Conservation (phyloP, 179 eudicot genomes). For the Vitellaria paradoxa region DNA sequence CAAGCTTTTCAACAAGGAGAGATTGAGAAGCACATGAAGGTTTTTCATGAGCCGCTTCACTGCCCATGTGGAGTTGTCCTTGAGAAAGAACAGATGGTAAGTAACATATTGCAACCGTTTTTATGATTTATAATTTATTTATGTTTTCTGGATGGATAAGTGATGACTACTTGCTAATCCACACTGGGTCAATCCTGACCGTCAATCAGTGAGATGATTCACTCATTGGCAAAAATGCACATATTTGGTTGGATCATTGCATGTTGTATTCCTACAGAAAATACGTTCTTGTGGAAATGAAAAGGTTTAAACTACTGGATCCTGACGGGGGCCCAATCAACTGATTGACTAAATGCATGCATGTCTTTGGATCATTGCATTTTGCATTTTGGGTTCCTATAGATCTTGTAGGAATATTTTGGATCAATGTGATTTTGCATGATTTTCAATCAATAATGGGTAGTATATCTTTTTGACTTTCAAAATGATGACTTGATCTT, state of each 20-base stretch:
- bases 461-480: background rate
- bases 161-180: background rate
- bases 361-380: too few relatives aligned
- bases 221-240: background rate
- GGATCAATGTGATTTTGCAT: background rate
- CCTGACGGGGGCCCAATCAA: too few relatives aligned
- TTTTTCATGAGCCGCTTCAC: slow-evolving; percentile 80
- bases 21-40: slow-evolving; percentile 86
- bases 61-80: slow-evolving; percentile 87
- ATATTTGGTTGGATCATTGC: too few relatives aligned
- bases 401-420: background rate
- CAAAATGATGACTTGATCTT: background rate
- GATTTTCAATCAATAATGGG: background rate
- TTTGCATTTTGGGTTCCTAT: background rate
- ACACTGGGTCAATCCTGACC: background rate
- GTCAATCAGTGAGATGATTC: background rate
- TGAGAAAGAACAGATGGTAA: slow-evolving; percentile 90
- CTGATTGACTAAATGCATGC: too few relatives aligned
- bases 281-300: background rate
- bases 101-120: background rate
- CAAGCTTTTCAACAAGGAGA: slow-evolving; percentile 76
- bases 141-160: background rate
- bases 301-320: too few relatives aligned
- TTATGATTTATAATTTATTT: background rate
- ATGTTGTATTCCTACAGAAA: background rate